phyloP scores from a whole-genome alignment of 768 basidiomycete species.

The Russula vinacea region DNA sequence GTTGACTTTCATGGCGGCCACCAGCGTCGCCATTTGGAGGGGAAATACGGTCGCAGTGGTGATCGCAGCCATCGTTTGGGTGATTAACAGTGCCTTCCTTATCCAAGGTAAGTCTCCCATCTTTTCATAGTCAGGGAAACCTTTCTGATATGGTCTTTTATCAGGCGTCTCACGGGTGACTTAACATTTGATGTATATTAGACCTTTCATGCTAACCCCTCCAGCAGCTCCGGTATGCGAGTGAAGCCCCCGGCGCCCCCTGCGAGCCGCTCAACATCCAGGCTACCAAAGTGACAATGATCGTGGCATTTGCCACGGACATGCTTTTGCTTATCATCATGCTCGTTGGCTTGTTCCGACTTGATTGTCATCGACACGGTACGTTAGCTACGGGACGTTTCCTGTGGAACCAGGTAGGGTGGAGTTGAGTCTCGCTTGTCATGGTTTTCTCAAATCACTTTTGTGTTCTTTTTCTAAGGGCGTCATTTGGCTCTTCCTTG shows the following conservation, averaged over 20 bases:
- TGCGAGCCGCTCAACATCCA: neutral
- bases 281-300: neutral
- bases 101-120: neutral
- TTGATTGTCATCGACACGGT: no score
- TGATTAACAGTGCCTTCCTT: neutral
- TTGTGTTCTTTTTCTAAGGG: neutral
- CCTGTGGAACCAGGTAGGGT: conserved; percentile 3
- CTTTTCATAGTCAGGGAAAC: neutral
- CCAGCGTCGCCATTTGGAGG: neutral
- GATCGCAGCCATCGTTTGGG: neutral
- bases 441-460: neutral
- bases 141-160: neutral
- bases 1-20: no score
- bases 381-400: neutral
- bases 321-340: neutral
- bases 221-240: neutral
- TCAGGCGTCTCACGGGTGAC: conserved; percentile 1
- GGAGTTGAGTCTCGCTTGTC: no score
- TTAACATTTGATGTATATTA: accelerated
- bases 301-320: neutral
- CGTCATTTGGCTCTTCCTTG: neutral
- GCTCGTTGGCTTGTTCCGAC: neutral
- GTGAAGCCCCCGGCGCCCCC: neutral
- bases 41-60: neutral
- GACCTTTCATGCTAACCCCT: neutral